A percentile compares a stretch with the other conserved stretches of the same genome.
phyloP scores from a whole-genome alignment of 305 asterid genomes.

The Fraxinus platypoda region DNA sequence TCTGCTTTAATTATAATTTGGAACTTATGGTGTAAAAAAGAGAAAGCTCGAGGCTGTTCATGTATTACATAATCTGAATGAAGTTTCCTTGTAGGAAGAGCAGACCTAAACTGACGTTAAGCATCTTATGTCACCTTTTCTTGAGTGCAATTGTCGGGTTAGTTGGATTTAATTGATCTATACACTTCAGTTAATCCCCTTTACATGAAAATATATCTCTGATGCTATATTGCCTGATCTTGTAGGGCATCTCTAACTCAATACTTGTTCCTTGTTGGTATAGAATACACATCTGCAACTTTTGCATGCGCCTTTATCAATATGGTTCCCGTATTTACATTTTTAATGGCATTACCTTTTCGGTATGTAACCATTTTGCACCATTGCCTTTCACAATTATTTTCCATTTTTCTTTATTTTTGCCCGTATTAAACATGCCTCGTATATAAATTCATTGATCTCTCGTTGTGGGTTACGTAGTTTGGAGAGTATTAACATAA shows the following conservation, averaged over 20 bases:
- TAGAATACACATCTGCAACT: slow-evolving; percentile 75
- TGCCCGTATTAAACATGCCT: too few species aligned
- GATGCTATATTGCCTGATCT: not conserved
- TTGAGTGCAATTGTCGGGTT: slow-evolving; percentile 72
- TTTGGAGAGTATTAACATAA: slow-evolving; percentile 51
- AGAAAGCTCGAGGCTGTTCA: not conserved
- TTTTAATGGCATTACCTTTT: slow-evolving; percentile 70
- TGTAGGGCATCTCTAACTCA: slow-evolving; percentile 70
- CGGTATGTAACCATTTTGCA: slow-evolving; percentile 29
- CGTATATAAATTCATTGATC: not conserved
- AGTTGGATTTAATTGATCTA: slow-evolving; percentile 5
- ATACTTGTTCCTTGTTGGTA: slow-evolving; percentile 71
- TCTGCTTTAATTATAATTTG: not conserved
- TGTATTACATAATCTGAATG: not conserved
- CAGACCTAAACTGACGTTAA: slow-evolving; percentile 62
- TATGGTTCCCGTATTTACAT: slow-evolving; percentile 70
- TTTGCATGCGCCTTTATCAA: slow-evolving; percentile 78
- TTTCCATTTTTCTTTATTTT: not conserved
- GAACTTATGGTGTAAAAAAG: not conserved
- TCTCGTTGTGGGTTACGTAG: slow-evolving; percentile 27
- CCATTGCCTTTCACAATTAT: too few species aligned
- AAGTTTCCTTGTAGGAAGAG: slow-evolving; percentile 47
- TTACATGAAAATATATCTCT: not conserved
- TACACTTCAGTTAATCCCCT: not conserved
- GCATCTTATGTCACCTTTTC: slow-evolving; percentile 48